Percentiles rank a stretch among this genome's conserved stretches.
phyloP scores from a whole-genome alignment of 805 yeast genomes.

The Saccharomyces jurei region DNA sequence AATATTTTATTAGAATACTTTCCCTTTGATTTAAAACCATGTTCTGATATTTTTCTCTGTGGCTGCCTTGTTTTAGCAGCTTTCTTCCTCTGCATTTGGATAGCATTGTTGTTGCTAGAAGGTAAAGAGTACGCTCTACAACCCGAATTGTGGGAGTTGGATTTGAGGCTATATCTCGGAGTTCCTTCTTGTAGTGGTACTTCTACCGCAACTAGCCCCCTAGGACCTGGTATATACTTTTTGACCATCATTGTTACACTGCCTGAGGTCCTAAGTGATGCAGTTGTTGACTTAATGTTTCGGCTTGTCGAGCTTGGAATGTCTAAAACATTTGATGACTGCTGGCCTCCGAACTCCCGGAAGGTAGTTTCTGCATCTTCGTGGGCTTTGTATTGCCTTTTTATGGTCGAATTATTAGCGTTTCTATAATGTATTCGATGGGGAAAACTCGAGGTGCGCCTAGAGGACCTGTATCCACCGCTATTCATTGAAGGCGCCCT shows the following conservation, averaged over 20 bases:
- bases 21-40: not conserved
- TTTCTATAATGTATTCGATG: not conserved
- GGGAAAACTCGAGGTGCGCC: not conserved
- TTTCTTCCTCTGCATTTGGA: not conserved
- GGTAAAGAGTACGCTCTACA: not conserved
- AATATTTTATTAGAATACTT: not conserved
- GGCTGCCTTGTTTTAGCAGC: not conserved
- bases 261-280: conserved; percentile 3
- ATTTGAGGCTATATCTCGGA: not conserved
- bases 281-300: conserved; percentile 19
- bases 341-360: conserved; percentile 29
- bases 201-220: conserved; percentile 61
- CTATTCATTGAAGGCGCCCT: not conserved
- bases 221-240: conserved; percentile 65
- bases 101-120: not conserved
- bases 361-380: conserved; percentile 27
- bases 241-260: conserved; percentile 40
- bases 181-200: conserved; percentile 41
- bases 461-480: not conserved
- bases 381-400: not conserved
- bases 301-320: conserved; percentile 6
- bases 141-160: not conserved
- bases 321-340: conserved; percentile 6
- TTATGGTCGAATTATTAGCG: not conserved
- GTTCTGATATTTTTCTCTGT: not conserved